phyloP scores from a whole-genome alignment of 1,284 basidiomycete genomes.

The Cryptococcus sp. region DNA sequence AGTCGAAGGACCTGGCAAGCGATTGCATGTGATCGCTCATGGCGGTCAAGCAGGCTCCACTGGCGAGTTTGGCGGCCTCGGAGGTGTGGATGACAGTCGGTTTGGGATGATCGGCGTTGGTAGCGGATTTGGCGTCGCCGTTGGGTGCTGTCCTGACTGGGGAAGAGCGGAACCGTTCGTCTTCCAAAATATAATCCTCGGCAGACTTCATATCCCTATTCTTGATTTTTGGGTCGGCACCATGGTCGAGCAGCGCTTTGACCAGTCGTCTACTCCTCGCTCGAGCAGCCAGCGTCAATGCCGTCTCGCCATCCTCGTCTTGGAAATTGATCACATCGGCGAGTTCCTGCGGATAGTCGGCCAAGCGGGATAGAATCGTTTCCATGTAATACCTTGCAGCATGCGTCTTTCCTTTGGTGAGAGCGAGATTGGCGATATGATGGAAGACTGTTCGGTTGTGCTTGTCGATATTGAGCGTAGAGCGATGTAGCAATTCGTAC shows the following conservation, averaged over 20 bases:
- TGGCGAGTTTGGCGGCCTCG: slow-evolving; percentile 77
- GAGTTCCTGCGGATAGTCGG: slow-evolving; percentile 94
- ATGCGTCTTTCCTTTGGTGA: slow-evolving; percentile 95
- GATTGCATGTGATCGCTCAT: slow-evolving; percentile 81
- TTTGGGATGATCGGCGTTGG: neutral
- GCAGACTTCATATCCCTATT: slow-evolving; percentile 96
- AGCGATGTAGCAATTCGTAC: slow-evolving; percentile 92
- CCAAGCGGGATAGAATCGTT: slow-evolving; percentile 78
- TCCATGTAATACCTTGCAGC: slow-evolving; percentile 99
- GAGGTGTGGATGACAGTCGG: slow-evolving; percentile 69
- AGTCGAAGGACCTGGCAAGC: slow-evolving; percentile 87
- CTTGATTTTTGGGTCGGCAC: slow-evolving; percentile 90
- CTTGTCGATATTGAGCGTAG: slow-evolving; percentile 97
- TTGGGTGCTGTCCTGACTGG: slow-evolving; percentile 52
- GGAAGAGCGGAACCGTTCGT: slow-evolving; percentile 92
- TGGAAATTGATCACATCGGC: slow-evolving; percentile 99
- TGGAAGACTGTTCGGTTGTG: slow-evolving; percentile 98
- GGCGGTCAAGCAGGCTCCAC: slow-evolving; percentile 75
- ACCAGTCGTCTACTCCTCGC: slow-evolving; percentile 96
- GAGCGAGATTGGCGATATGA: slow-evolving; percentile 96
- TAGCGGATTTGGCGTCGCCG: neutral
- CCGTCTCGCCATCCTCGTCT: slow-evolving; percentile 98
- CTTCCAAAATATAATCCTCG: slow-evolving; percentile 98
- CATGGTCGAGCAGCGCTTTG: slow-evolving; percentile 91
- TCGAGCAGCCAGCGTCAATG: slow-evolving; percentile 91